Evolutionary conservation across 2,329 filamentous ascomycete genomes (phyloP).

Genomic region (Microsporum audouinii): DNA sequence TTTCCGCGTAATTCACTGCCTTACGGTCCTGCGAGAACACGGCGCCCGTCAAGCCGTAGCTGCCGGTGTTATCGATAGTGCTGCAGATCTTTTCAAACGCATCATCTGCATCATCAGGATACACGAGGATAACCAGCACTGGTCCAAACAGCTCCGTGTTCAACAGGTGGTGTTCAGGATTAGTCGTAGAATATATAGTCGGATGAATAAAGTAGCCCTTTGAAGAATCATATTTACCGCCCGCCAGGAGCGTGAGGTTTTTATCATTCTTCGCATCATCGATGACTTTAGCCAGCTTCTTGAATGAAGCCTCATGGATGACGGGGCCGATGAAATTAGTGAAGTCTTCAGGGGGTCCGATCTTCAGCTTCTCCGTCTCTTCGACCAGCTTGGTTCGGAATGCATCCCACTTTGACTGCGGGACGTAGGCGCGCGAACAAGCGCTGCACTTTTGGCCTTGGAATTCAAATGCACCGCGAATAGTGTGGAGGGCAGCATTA

Average conservation of each 20-base stretch:
- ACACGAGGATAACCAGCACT: slow-evolving; percentile 62
- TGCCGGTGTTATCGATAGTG: slow-evolving; percentile 32
- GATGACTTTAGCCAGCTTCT: slow-evolving; percentile 66
- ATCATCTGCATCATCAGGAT: slow-evolving; percentile 57
- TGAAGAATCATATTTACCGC: slow-evolving; percentile 64
- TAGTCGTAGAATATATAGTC: slow-evolving; percentile 65
- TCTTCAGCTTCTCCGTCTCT: slow-evolving; percentile 59
- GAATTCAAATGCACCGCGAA: slow-evolving; percentile 81
- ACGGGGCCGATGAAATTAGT: slow-evolving; percentile 78
- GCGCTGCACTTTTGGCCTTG: slow-evolving; percentile 88
- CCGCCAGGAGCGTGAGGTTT: slow-evolving; percentile 60
- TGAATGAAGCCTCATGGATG: slow-evolving; percentile 70
- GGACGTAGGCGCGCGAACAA: slow-evolving; percentile 67
- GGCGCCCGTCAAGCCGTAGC: slow-evolving; percentile 34
- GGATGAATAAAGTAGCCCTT: slow-evolving; percentile 77
- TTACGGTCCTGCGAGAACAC: slow-evolving; percentile 32
- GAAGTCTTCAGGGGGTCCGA: slow-evolving; percentile 59
- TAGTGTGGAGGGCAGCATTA: slow-evolving; percentile 69
- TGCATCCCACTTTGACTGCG: slow-evolving; percentile 60
- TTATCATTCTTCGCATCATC: slow-evolving; percentile 69
- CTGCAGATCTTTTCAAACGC: slow-evolving; percentile 49
- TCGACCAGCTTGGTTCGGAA: slow-evolving; percentile 56
- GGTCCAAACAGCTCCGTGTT: slow-evolving; percentile 75
- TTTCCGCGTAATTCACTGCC: slow-evolving; percentile 26
- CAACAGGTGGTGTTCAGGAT: slow-evolving; percentile 63